These are phyloP conservation scores for Trypanosomatidae sp. DNA, from an alignment of 208 protist species.

Conservation along the genomic window DNA sequence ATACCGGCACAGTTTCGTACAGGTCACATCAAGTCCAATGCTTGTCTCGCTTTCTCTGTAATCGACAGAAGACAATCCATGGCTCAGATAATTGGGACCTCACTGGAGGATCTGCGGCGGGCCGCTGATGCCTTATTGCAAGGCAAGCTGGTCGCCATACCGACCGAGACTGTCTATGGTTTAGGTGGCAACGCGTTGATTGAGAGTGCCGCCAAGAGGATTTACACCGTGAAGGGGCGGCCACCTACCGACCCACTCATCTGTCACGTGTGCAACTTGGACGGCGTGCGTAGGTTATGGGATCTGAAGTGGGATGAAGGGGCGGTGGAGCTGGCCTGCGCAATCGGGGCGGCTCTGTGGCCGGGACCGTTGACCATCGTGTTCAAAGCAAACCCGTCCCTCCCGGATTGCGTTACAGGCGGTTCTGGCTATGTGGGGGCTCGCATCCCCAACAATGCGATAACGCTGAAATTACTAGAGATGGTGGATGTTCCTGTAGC, in stretches of 20 bases:
- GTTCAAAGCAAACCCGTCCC: constrained; percentile 44
- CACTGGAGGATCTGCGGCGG: constrained; percentile 34
- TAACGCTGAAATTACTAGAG: constrained; percentile 64
- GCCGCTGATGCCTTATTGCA: constrained; percentile 50
- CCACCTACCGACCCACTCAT: constrained; percentile 96
- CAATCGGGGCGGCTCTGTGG: constrained; percentile 80
- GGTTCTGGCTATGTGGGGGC: constrained; percentile 89
- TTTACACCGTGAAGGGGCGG: constrained; percentile 97
- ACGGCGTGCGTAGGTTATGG: constrained; percentile 72
- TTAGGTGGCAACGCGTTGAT: constrained; percentile 95
- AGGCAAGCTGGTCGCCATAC: constrained; percentile 94
- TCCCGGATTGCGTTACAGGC: constrained; percentile 84
- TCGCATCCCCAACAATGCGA: constrained; percentile 77
- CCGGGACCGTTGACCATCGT: constrained; percentile 95
- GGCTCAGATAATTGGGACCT: constrained; percentile 53
- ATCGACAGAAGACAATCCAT: constrained; percentile 11
- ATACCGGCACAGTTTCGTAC: not conserved
- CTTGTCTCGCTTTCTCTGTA: not conserved
- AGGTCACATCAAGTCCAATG: not conserved
- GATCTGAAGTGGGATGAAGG: constrained; percentile 39
- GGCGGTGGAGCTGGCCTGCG: constrained; percentile 51
- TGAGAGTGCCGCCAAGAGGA: constrained; percentile 74
- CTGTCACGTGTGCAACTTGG: constrained; percentile 88
- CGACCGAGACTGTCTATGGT: constrained; percentile 99
- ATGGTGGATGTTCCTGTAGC: constrained; percentile 82